Evolutionary conservation across 495 filamentous ascomycete genomes (phyloP), one percentile per base, ranked within the genome.

Genomic region (Astrothelium macrocarpum): DNA sequence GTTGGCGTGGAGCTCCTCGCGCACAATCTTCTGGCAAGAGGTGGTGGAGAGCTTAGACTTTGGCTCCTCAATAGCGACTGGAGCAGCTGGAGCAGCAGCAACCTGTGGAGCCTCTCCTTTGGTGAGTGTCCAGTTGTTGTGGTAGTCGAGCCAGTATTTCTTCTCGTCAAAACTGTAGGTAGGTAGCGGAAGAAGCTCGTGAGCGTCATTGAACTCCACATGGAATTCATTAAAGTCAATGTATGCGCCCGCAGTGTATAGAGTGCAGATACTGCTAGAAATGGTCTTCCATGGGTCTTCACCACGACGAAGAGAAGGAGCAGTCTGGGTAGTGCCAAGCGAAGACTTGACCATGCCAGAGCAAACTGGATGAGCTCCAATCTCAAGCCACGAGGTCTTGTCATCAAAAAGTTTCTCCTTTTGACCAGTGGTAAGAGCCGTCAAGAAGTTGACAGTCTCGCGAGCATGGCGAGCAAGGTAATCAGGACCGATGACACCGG

Each of bases 141-240:
- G 70, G 64, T 80, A 78, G 62, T 80, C 75, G 23, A 81, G 71
- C 79, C 79, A 81, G 65, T 81, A 81, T 53, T 71, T 79, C 73
- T 81, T 80, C 34, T 76, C 68, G 62, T 81, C 79, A 59, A 79
- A 81, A 1, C 68, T 69, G 60, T 81, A 81, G 0, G 78, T 77
- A 9, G 80, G 80, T 7, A 82, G 70, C 12, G 71, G 66, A 10
- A 78, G 64, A 1, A 82, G 64, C 59, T 71, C 65, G 26, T 79
- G 78, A 46, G 74, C 70, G 34, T 68, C 63, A 59, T 75, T 73
- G 70, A 76, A 81, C 56, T 77, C 74, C 58, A 70, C 69, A 66
- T 81, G 78, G 69, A 74, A 81, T 62, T 81, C 77, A 34, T 75
- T 71, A 73, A 80, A 82, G 62, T 78, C 72, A 60, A 81, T 66